Base-by-base conservation (phyloP, 306 rosid genomes). In the Pyrus pyrifolia region DNA sequence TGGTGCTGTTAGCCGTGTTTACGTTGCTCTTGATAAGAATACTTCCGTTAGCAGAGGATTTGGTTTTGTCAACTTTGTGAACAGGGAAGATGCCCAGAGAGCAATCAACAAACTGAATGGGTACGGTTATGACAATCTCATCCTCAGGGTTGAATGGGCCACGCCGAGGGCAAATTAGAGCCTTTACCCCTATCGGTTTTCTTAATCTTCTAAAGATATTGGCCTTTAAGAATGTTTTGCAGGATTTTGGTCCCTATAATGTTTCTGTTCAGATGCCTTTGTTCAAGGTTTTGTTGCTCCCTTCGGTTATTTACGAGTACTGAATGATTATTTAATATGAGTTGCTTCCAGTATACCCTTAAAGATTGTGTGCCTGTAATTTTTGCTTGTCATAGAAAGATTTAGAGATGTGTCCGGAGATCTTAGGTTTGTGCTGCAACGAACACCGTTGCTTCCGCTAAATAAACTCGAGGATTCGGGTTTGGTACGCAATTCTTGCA, bases 91-190 rank as follows among this genome's bases (percentile, higher is more conserved):
- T 67, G 98, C 97, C 1, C 98, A 92, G 74, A 86, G 96, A 82
- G 93, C 98, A 31, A 94, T 94, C 70, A 87, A 77, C 91, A 94
- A 94, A 46, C 95, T 94, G 42, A 94, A 94, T 73, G 98, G 98
- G 15, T 95, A 95, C 58, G 98, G 97, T 23, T 95, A 95, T 10
- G 97, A 92, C 73, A 95, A 80, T 83, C 89, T 88, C 78, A 88
- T 88, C 86, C 89, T 88, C 77, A 76, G 92, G 69, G 92, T 88
- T 49, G 92, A 88, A 69, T 88, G 92, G 92, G 92, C 92, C 38
- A 88, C 92, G 3, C 92, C 92, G 23, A 83, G 92, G 75, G 69
- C 92, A 30, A 88, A 82, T 76, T 88, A 86, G 84, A 63, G 40
- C 19, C 44, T 27, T 46, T 40, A 25, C 3, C 27, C n/a, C 67